These are phyloP conservation scores for Takakia lepidozioides DNA, from an alignment of 225 moss, liverwort and hornwort species.

Conservation along the genomic window DNA sequence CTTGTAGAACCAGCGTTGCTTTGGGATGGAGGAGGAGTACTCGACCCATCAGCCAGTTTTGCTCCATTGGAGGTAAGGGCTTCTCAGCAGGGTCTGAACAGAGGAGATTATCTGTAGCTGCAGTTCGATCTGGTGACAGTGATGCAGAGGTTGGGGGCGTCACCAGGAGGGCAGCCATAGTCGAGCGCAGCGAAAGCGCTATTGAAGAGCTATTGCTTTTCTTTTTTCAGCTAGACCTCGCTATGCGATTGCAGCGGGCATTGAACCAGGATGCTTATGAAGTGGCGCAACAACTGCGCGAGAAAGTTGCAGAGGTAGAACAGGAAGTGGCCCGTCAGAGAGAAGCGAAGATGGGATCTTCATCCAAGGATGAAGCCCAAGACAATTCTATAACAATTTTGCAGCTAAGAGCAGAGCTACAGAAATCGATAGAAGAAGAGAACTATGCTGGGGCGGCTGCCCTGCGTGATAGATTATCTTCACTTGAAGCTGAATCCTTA, in stretches of 20 bases:
- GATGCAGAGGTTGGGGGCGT: conserved; percentile 16
- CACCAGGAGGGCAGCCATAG: conserved; percentile 27
- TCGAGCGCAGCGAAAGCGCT: conserved; percentile 68
- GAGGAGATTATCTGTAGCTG: no score
- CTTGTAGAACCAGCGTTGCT: no score
- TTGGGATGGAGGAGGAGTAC: no score
- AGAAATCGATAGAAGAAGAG: conserved; percentile 66
- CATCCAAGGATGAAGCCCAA: conserved; percentile 63
- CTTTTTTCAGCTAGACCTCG: conserved; percentile 82
- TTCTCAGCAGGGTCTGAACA: no score
- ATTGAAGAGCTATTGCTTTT: conserved; percentile 88
- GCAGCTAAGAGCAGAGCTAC: conserved; percentile 78
- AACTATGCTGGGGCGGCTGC: conserved; percentile 74
- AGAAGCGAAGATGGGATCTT: conserved; percentile 58
- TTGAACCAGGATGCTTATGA: conserved; percentile 91
- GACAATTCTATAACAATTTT: conserved; percentile 72
- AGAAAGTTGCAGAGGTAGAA: conserved; percentile 93
- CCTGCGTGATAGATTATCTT: conserved; percentile 62
- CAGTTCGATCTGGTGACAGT: neutral
- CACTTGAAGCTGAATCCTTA: conserved; percentile 70
- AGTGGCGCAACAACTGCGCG: conserved; percentile 81
- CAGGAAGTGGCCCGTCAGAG: conserved; percentile 70
- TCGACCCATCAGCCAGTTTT: no score
- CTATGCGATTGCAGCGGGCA: conserved; percentile 81
- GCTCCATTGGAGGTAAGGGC: no score